Base-by-base conservation (phyloP, 164 flowering plant genomes). In the Hamamelis virginiana region DNA sequence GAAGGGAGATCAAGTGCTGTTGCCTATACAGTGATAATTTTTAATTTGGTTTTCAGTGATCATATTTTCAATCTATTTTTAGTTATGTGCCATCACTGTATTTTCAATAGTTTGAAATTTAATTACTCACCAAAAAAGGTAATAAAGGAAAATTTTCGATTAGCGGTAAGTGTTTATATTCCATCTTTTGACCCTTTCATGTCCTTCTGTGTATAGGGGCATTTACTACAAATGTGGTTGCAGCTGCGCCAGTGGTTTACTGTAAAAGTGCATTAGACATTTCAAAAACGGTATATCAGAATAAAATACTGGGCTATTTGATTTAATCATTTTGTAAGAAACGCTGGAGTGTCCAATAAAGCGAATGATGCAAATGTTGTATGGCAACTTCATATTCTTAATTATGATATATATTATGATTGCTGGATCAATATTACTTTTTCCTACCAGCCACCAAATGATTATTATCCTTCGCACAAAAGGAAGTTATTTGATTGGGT, bases 211-310 rank as follows among this genome's bases (percentile, higher is more conserved):
- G 64, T 23, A 19, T 81, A 95, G 98, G 98, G 53, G 84, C 90
- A 59, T 95, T 95, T 72, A 95, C 99, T 0, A 90, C 84, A 19
- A 95, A 92, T 69, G 78, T 95, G 68, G 97, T 95, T 76, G 94
- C 97, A 44, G 99, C 99, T 67, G 99, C 99, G 18, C 99, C 99
- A 0, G 97, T 95, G 18, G 23, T 85, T 33, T 95, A 92, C 80
- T 91, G 96, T 77, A 84, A 82, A 71, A 72, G 75, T 28, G 69
- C 77, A 23, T 74, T 95, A 63, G 80, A 84, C 22, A 73, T 19
- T 23, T 85, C 93, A 26, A 66, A 78, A 76, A 85, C 83, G 72
- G 99, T 92, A 85, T 68, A 89, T 59, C 28, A 21, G 45, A 38
- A 9, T 38, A 13, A 18, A 15, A 9, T 67, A 15, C 1, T 45